Evolutionary conservation across 192 early-diverging fungal species (phyloP).

Genomic region (Entrophospora sp.): DNA sequence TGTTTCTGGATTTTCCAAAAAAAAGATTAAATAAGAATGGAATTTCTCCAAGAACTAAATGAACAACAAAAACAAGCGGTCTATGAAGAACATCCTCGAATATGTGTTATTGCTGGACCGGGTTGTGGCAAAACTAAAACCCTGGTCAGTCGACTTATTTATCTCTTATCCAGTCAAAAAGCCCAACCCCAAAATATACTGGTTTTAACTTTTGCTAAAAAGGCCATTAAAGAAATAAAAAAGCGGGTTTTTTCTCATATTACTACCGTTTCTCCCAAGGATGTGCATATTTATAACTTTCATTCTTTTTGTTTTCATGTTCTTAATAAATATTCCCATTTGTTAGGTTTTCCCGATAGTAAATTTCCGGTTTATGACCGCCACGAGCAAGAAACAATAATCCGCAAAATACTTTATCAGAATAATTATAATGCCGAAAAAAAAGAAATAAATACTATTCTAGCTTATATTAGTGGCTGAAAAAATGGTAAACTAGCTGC

Average conservation of each 20-base stretch:
- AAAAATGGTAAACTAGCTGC: neutral
- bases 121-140: slow-evolving; percentile 11
- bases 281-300: slow-evolving; percentile 2
- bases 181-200: neutral
- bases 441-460: slow-evolving; percentile 7
- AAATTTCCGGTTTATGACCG: slow-evolving; percentile 9
- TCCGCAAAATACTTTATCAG: neutral
- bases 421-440: neutral
- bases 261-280: neutral
- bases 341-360: neutral
- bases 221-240: too few relatives aligned
- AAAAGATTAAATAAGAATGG: slow-evolving; percentile 7
- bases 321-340: neutral
- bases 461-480: neutral
- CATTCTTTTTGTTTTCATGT: slow-evolving; percentile 1
- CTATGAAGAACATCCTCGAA: neutral
- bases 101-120: slow-evolving; percentile 9
- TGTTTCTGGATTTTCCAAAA: neutral
- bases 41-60: slow-evolving; percentile 11
- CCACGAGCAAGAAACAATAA: neutral
- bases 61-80: slow-evolving; percentile 10
- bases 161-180: neutral
- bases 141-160: neutral
- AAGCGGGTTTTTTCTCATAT: neutral
- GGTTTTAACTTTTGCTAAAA: slow-evolving; percentile 9